Base-by-base conservation (phyloP, 345 rosid genomes). In the Brassica carinata region DNA sequence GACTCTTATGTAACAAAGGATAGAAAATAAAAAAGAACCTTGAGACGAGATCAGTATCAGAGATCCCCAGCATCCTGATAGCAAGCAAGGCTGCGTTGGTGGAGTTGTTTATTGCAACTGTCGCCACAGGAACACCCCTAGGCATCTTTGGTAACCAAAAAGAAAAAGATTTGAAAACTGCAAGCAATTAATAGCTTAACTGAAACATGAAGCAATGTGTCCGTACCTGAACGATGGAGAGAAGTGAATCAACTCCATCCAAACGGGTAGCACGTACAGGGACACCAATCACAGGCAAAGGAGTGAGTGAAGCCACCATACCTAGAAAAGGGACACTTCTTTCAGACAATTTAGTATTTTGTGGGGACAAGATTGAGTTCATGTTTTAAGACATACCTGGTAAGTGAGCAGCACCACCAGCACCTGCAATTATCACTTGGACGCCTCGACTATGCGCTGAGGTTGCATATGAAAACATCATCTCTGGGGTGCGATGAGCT, bases 321-420 rank as follows among this genome's bases (percentile, higher is more conserved):
- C 99, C 97, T 95, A 83, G 27, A 40, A 75, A 64, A 36, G n/a
- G 36, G 31, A 67, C 65, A n/a, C 19, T 34, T 0, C 7, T 48
- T 45, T 64, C 72, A 78, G 66, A 38, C 40, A 4, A 5, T 18
- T 7, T 23, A 18, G 5, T 64, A 5, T 48, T 13, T 48, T 14
- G 72, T 65, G 9, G 26, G 14, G 70, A 18, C 23, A 69, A 65
- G 67, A 17, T 10, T 58, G 73, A 61, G 64, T 15, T 68, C 26
- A 33, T 81, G 77, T 70, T 75, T 57, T 36, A 48, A 18, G 61
- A 83, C 87, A 87, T 68, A 69, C 98, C 97, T 81, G 98, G 98
- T 72, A 96, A 87, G 86, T 96, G 99, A 58, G 97, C 97, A 61
- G 99, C 98, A 68, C 98, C 99, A 80, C 99, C 98, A 79, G 99